phyloP scores from a whole-genome alignment of 257 asterid genomes.

The Solanum sejunctum region DNA sequence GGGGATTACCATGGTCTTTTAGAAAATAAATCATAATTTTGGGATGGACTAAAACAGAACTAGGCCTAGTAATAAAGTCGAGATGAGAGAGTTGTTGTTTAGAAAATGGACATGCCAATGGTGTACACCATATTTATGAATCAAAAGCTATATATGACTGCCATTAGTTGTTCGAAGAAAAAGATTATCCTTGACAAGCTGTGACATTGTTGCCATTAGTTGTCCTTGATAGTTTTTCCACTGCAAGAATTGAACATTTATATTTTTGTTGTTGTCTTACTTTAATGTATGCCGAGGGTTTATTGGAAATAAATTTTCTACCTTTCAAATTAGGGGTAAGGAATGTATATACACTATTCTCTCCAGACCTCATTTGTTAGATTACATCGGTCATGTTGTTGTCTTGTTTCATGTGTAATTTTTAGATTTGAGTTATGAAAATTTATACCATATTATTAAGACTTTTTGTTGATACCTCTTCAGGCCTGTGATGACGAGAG shows the following conservation, averaged over 20 bases:
- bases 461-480: not conserved
- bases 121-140: not conserved
- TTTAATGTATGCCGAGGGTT: not conserved
- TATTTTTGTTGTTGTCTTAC: not conserved
- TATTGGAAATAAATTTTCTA: not conserved
- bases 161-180: not conserved
- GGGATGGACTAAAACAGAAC: not conserved
- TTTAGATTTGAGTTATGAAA: not conserved
- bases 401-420: not conserved
- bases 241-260: not conserved
- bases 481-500: conserved; percentile 36
- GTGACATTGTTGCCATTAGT: not conserved
- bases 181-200: not conserved
- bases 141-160: not conserved
- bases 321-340: not conserved
- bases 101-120: too few species aligned
- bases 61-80: not conserved
- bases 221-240: not conserved
- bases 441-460: not conserved
- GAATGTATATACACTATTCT: not conserved
- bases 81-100: not conserved
- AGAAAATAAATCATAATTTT: not conserved
- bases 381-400: not conserved
- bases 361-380: not conserved
- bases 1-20: not conserved